These are phyloP conservation scores for Aspergillus intermedius DNA, from an alignment of 2,329 filamentous ascomycete genomes.

Conservation along the genomic window DNA sequence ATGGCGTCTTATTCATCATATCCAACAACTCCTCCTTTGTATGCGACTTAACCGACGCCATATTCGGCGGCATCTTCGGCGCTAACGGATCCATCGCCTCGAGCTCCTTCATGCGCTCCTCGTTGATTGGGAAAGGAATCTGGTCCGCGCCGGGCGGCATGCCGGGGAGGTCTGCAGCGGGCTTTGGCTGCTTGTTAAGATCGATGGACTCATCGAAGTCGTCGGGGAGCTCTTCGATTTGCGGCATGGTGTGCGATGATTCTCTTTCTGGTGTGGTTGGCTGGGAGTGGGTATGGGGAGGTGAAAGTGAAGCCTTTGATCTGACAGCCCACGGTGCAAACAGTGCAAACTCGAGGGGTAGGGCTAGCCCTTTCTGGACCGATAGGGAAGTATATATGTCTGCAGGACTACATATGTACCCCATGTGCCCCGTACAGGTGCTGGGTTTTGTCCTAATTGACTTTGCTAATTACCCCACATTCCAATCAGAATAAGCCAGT, in stretches of 20 bases:
- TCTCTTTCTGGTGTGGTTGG: not conserved
- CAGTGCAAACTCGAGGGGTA: conserved; percentile 9
- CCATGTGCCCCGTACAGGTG: too few species aligned
- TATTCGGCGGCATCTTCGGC: conserved; percentile 51
- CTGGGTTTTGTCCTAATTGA: too few species aligned
- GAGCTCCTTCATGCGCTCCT: conserved; percentile 25
- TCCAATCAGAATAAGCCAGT: not conserved
- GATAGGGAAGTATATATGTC: not conserved
- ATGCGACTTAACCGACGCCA: conserved; percentile 52
- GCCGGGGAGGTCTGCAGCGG: conserved; percentile 5
- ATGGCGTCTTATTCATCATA: conserved; percentile 64
- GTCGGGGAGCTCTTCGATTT: conserved; percentile 46
- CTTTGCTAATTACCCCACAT: too few species aligned
- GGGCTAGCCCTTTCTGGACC: conserved; percentile 10
- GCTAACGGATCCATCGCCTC: conserved; percentile 23
- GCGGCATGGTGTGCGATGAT: conserved; percentile 42
- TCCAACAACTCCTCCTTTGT: conserved; percentile 55
- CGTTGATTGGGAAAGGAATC: conserved; percentile 35
- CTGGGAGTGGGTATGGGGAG: not conserved
- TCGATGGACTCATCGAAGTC: conserved; percentile 44
- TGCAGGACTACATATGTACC: too few species aligned
- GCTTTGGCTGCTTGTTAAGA: conserved; percentile 29
- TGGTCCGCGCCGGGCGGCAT: conserved; percentile 22
- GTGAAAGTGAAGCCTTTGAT: not conserved
- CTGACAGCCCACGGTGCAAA: conserved; percentile 1